phyloP scores from a whole-genome alignment of 805 yeast genomes.

The Saturnispora diversa region DNA sequence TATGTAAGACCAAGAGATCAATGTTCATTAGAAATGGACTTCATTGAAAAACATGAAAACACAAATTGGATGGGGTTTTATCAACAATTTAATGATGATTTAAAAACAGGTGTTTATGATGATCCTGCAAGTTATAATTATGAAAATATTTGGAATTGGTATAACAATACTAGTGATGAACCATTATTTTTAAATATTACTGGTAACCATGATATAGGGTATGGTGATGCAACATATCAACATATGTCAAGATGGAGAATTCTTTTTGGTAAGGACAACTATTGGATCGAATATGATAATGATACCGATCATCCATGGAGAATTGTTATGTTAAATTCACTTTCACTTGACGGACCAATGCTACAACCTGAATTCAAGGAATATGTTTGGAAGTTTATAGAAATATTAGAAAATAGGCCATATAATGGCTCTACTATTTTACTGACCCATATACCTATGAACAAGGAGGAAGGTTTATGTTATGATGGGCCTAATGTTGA shows the following conservation, averaged over 20 bases:
- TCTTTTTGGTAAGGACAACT: conserved; percentile 81
- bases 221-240: conserved; percentile 91
- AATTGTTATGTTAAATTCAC: conserved; percentile 76
- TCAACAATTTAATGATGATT: conserved; percentile 26
- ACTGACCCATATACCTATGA: conserved; percentile 84
- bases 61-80: conserved; percentile 47
- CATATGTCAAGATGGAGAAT: conserved; percentile 72
- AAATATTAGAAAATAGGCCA: conserved; percentile 43
- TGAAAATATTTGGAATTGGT: conserved; percentile 63
- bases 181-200: conserved; percentile 76
- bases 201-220: conserved; percentile 96
- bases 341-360: conserved; percentile 87
- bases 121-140: conserved; percentile 37
- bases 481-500: conserved; percentile 73
- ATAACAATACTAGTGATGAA: conserved; percentile 31
- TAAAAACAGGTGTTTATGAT: conserved; percentile 28
- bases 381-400: conserved; percentile 67
- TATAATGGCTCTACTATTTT: conserved; percentile 76
- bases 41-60: conserved; percentile 41
- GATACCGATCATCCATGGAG: conserved; percentile 72
- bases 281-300: conserved; percentile 59
- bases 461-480: conserved; percentile 75
- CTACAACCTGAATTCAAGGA: conserved; percentile 60
- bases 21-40: conserved; percentile 40
- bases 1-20: conserved; percentile 52